Base-by-base conservation (phyloP, 75 land plant species). In the Sequoiadendron giganteum region DNA sequence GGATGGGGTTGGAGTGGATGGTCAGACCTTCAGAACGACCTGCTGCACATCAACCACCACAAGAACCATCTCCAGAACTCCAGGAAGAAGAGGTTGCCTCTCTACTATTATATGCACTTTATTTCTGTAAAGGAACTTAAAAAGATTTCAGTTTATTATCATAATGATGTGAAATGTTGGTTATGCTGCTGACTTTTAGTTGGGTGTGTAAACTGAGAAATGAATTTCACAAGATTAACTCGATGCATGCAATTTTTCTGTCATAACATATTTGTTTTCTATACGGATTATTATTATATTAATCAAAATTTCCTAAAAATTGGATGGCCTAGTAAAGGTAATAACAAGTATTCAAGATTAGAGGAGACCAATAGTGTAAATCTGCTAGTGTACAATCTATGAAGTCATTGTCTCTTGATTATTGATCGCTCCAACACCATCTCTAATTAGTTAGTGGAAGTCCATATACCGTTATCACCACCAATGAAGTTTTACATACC, bases 1-100 rank as follows among this genome's bases (percentile, higher is more conserved):
- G 93, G 86, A 91, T 94, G 90, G 99, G 99, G 14, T 90, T 98
- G 45, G 99, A 97, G 16, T 98, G 99, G 99, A 96, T 95, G 99
- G 86, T 92, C 25, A 90, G 87, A 56, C 93, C 99, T 55, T 89
- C 91, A 80, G 91, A 90, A 1, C 88, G 84, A 13, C 78, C 81
- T 30, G 89, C 85, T 5, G 77, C 38, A 47, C 87, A 70, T 25
- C 65, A 85, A 61, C 40, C 61, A 13, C 28, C 55, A 48, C 39
- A 65, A 49, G 86, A 91, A 21, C 75, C 84, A 40, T 47, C 81
- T 61, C 89, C 75, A 25, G 87, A 86, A 52, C 88, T 84, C 45
- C 89, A 88, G 61, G 84, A 90, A 58, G 85, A 84, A 21, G 91
- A 93, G 84, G 88, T 87, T 61, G 40, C 39, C 48, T 49, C 47